phyloP scores from a whole-genome alignment of 495 filamentous ascomycete genomes.

The Aspergillus egyptiacus region DNA sequence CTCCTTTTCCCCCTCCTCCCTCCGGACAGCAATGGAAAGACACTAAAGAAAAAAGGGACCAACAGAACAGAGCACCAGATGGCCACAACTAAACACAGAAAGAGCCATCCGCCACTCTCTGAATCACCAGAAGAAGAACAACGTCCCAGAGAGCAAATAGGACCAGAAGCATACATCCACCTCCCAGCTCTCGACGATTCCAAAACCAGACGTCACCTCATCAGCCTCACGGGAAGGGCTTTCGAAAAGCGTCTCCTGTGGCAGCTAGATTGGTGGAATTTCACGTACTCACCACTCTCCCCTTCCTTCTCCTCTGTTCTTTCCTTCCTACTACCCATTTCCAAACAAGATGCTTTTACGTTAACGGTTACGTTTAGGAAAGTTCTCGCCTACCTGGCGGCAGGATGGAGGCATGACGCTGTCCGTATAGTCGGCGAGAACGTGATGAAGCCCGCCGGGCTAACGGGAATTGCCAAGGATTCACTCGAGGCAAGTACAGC shows the following conservation, averaged over 20 bases:
- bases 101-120: constrained; percentile 24
- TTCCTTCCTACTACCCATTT: not conserved
- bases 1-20: not conserved
- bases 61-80: constrained; percentile 67
- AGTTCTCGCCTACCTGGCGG: constrained; percentile 50
- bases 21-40: not conserved
- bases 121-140: constrained; percentile 50
- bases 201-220: constrained; percentile 46
- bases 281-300: constrained; percentile 49
- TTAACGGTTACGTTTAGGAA: constrained; percentile 50
- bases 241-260: constrained; percentile 64
- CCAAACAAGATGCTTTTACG: no score
- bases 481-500: constrained; percentile 55
- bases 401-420: constrained; percentile 62
- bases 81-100: constrained; percentile 55
- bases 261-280: constrained; percentile 61
- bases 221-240: constrained; percentile 66
- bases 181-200: not conserved
- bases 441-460: constrained; percentile 67
- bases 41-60: not conserved
- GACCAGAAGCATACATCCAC: not conserved
- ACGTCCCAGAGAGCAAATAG: not conserved
- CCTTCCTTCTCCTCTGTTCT: constrained; percentile 2
- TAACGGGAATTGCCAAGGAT: constrained; percentile 55
- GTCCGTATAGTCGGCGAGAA: constrained; percentile 59